Base-by-base conservation (phyloP, 106 monocot species). In the Apostasia shenzhenica region DNA sequence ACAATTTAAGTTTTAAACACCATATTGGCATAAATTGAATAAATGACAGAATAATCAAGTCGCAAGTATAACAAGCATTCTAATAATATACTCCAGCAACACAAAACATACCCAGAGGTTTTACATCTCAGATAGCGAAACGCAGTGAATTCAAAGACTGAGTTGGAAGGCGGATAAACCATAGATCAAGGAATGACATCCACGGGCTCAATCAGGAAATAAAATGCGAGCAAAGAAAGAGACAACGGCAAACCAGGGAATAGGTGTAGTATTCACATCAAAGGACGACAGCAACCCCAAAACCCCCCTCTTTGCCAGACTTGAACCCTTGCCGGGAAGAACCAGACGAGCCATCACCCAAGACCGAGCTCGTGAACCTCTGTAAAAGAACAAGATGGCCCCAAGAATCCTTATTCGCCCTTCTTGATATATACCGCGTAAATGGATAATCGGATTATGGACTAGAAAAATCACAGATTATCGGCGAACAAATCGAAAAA, bases 301-400 rank as follows among this genome's bases (percentile, higher is more conserved):
- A 79, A 89, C 61, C 3, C 80, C 78, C 68, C 61, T 72, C 73
- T 71, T 94, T 64, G 78, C 82, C 46, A 87, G 51, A 63, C 80
- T 73, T 67, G 82, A 76, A 76, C 84, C 71, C 71, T 67, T 74
- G 86, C 75, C 80, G 48, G 89, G 83, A 66, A 71, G 70, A 52
- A 86, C 51, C 83, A 87, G 75, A 47, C 86, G 77, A 66, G 79
- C 86, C 86, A 91, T 84, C 65, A 68, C 6, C 65, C 45, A 63
- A 45, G 57, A 54, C 63, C 53, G 53, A 51, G 41, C 41, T 63
- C 54, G 44, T 51, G 54, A 73, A 45, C 55, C 66, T 67, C 55
- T 72, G 66, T 59, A 54, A 53, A 77, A 61, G 41, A 41, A 65
- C n/a, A 4, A 42, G 14, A 68, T 1, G 10, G 14, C 11, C 37